Base-by-base conservation (phyloP, 2,329 filamentous ascomycete genomes). In the Talaromyces sp. region DNA sequence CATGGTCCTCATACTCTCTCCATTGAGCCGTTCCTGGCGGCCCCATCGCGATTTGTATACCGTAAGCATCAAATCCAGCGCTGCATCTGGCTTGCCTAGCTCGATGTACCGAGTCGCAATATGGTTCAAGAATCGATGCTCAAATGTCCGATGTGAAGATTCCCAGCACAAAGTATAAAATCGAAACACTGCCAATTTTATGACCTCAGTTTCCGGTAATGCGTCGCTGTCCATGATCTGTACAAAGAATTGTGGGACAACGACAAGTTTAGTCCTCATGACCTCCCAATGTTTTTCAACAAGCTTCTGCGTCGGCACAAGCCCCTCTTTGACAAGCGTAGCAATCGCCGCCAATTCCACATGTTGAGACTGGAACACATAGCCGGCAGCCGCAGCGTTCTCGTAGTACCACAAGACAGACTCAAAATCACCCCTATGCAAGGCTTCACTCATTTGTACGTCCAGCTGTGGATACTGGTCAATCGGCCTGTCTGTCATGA, bases 101-200 rank as follows among this genome's bases (percentile, higher is more conserved):
- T 63, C 56, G 45, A 80, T 74, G 50, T 79, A 63, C 19, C 70
- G 71, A 31, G 71, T 68, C 61, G 71, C 70, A 19, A 73, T 70
- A 2, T 73, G 67, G 13, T 70, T 68, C 9, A 73, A 71, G n/a
- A 75, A 71, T 52, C 77, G 73, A 56, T 80, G 76, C 63, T 78
- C 79, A 63, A 78, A 71, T 10, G 62, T 69, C 61, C 78, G 68
- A 10, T 68, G 67, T 35, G 74, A 73, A 11, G 70, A 70, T 15
- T 72, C 71, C 68, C 71, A 73, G 64, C 76, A 78, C 6, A 79
- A 63, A n/a, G 71, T 68, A 65, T 80, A 80, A 64, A 78, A 80
- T 41, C 75, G 74, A 39, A 79, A 73, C 11, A 80, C 66, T 1
- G 75, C 77, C 67, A 76, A 68, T 50, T 78, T 75, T 56, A 77